Conservation (phyloP, 345 rosid genomes). For the Acer yangbiense region DNA sequence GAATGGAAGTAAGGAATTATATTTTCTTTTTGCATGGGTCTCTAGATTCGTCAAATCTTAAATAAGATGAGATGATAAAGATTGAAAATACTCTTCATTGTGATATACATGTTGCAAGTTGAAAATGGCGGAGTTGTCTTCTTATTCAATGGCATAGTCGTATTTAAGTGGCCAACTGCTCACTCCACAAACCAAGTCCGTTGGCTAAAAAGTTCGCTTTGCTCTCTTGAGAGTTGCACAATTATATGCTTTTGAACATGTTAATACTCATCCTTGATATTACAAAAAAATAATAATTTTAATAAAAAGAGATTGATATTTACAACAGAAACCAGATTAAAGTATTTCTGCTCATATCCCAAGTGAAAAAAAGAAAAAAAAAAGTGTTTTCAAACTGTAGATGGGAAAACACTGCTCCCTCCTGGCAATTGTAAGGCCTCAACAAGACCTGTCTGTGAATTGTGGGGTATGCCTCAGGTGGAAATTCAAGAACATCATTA, state of each 20-base stretch:
- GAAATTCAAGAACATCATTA: not conserved
- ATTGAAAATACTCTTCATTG: not conserved
- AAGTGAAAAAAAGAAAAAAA: not conserved
- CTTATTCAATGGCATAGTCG: not conserved
- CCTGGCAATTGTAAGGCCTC: not conserved
- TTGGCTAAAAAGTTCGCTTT: not conserved
- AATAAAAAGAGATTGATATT: too few species aligned
- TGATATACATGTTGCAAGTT: not conserved
- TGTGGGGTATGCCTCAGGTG: not conserved
- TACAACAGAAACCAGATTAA: not conserved
- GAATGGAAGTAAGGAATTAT: not conserved
- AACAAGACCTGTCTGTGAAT: not conserved
- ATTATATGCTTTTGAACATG: not conserved
- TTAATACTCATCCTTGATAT: not conserved
- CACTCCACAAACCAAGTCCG: not conserved
- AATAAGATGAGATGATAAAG: conserved; percentile 2
- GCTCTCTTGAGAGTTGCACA: not conserved
- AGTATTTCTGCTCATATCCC: not conserved
- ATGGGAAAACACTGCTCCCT: not conserved
- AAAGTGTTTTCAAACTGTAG: not conserved
- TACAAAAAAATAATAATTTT: not conserved
- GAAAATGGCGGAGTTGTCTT: not conserved
- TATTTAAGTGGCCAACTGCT: not conserved
- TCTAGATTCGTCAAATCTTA: not conserved
- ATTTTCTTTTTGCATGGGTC: not conserved